Evolutionary conservation across 345 rosid species (phyloP), one percentile per base, ranked within the genome.

Genomic region (Combretum micranthum): DNA sequence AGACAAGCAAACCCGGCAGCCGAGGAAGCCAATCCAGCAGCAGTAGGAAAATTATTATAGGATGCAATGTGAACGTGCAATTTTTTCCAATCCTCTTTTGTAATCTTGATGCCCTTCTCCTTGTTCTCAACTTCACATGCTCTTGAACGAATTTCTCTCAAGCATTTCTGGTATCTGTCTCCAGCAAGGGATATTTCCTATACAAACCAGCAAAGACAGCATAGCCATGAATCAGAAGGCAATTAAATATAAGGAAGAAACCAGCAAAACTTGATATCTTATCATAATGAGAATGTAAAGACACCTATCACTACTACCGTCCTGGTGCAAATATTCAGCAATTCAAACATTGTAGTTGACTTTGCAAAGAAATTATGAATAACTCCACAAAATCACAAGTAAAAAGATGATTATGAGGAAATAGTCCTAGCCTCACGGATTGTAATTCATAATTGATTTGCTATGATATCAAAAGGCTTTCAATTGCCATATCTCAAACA

Each of bases 1-100:
- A 93, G 84, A 76, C 99, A 93, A 59, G 99, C 97, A 68, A 93
- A 79, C 37, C 99, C 99, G 64, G 99, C 96, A 0, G 99, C 99
- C 26, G 99, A 93, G 71, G 99, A 93, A 70, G 99, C 99, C 77
- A 93, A 75, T 19, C 99, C 99, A 73, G 97, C 99, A 56, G 97
- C 99, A 32, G 97, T 87, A 45, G 99, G 99, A 59, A 93, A 93
- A 65, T 83, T 90, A 71, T 93, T 93, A 62, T 70, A 86, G 13
- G 99, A 93, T 59, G 99, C 94, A 76, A 90, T 81, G 64, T 87
- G 97, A 0, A 93, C 53, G 62, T 87, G 77, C 77, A 93, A 22
- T 50, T 79, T 85, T 66, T 85, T 87, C 99, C 96, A 93, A 55
- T 89, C 97, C 61, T 81, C 75, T 80, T 87, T 87, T 47, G 62